Evolutionary conservation across 805 yeast genomes (phyloP).

Genomic region (Candida maesae): DNA sequence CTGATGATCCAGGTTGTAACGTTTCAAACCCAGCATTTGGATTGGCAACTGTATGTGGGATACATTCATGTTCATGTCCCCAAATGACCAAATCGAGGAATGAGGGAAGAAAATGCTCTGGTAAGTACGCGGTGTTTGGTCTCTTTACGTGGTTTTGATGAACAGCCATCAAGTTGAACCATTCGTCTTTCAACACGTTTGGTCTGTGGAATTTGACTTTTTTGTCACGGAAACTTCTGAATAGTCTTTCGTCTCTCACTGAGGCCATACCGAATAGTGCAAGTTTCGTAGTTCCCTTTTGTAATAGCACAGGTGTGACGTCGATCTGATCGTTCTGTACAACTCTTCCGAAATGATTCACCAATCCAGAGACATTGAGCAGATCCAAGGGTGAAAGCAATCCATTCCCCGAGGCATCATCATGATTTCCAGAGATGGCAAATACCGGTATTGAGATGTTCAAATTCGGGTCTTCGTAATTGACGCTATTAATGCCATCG

Average conservation of each 20-base stretch:
- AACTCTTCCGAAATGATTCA: slow-evolving; percentile 88
- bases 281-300: slow-evolving; percentile 76
- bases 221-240: slow-evolving; percentile 76
- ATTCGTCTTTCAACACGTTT: slow-evolving; percentile 47
- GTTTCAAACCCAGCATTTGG: slow-evolving; percentile 61
- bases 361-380: slow-evolving; percentile 71
- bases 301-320: slow-evolving; percentile 72
- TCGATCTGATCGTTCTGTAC: slow-evolving; percentile 69
- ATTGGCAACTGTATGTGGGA: slow-evolving; percentile 62
- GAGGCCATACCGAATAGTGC: slow-evolving; percentile 89
- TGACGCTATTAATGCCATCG: slow-evolving; percentile 65
- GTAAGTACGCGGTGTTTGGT: slow-evolving; percentile 75
- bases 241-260: slow-evolving; percentile 84
- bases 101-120: slow-evolving; percentile 77
- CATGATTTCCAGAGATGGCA: slow-evolving; percentile 94
- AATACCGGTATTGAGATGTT: slow-evolving; percentile 88
- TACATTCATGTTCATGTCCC: slow-evolving; percentile 98
- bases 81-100: slow-evolving; percentile 83
- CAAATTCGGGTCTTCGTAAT: slow-evolving; percentile 86
- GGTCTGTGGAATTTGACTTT: slow-evolving; percentile 79
- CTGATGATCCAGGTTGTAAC: slow-evolving; percentile 89
- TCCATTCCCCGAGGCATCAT: slow-evolving; percentile 89
- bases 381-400: slow-evolving; percentile 83
- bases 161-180: slow-evolving; percentile 83
- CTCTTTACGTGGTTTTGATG: slow-evolving; percentile 87